Evolutionary conservation across 2,329 filamentous ascomycete species (phyloP), one percentile per base, ranked within the genome.

Genomic region (Trichoderma breve): DNA sequence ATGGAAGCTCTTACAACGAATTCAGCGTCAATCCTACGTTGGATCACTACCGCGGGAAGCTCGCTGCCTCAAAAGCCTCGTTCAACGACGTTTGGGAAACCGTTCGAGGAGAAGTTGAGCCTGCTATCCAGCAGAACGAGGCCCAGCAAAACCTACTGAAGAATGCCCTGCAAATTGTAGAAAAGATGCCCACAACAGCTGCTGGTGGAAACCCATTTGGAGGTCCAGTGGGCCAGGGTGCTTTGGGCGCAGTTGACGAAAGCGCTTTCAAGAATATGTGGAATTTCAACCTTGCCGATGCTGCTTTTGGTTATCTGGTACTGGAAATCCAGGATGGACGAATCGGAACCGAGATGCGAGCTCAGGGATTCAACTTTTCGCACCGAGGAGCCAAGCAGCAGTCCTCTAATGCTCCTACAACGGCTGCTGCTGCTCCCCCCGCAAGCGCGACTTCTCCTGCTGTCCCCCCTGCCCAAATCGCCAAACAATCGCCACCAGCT

Each of bases 231-330:
- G 92, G 92, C 51, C 90, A 90, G 65, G 84, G 88, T 68, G 88
- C 89, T 72, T 91, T 93, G 65, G 96, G 96, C 36, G 93, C 97
- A 79, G 94, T 99, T 21, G 96, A 99, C 74, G 96, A 99, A 85
- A 98, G 95, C 78, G 96, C 96, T 1, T 99, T 99, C 88, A 99
- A 99, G 86, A 99, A 99, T 81, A 98, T 98, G 96, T 99, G 96
- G 96, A 99, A 99, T 83, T 99, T 99, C 84, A 98, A 98, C 82
- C 84, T 99, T 75, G 96, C 96, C 34, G 96, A 99, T 84, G 96
- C 96, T 70, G 95, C 96, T 24, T 99, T 98, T 81, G 96, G 96
- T 73, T 99, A 94, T 87, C 87, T 99, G 66, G 94, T 98, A 18
- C 84, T 99, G 72, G 96, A 99, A 81, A 92, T 99, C 73, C 96